phyloP scores from a whole-genome alignment of 2,329 filamentous ascomycete species.

The Pseudomassariella vexata region DNA sequence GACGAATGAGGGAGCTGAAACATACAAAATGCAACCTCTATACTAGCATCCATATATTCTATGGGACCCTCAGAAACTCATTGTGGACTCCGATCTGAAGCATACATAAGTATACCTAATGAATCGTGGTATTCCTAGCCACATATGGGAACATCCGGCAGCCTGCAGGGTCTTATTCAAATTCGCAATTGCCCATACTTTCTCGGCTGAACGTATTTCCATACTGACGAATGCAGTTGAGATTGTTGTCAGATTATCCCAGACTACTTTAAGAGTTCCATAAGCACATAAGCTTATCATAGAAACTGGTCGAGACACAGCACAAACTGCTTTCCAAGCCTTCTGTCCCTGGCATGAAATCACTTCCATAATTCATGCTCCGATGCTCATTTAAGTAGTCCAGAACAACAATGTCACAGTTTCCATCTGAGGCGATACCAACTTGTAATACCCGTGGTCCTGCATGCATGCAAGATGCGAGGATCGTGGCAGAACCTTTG shows the following conservation, averaged over 20 bases:
- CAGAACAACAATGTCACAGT: constrained; percentile 59
- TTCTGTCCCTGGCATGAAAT: constrained; percentile 45
- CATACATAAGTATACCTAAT: too few relatives aligned
- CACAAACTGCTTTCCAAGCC: constrained; percentile 24
- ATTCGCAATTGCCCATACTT: too few relatives aligned
- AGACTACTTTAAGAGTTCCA: constrained; percentile 41
- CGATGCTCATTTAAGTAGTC: constrained; percentile 76
- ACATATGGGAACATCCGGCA: too few relatives aligned
- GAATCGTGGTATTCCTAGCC: too few relatives aligned
- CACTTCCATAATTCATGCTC: constrained; percentile 94
- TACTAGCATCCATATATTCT: too few relatives aligned
- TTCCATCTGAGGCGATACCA: constrained; percentile 24
- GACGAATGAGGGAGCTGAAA: too few relatives aligned
- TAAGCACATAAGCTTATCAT: constrained; percentile 64
- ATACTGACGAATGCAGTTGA: neutral
- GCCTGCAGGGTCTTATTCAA: too few relatives aligned
- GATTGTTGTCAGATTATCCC: neutral
- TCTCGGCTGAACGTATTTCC: too few relatives aligned
- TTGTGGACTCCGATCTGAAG: too few relatives aligned
- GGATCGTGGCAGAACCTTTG: constrained; percentile 36
- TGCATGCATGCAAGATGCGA: constrained; percentile 93
- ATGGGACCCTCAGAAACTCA: too few relatives aligned
- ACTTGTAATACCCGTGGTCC: constrained; percentile 63
- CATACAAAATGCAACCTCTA: too few relatives aligned
- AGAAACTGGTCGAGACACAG: constrained; percentile 71